Evolutionary conservation across 768 basidiomycete genomes (phyloP).

Genomic region (Trichaptum fuscoviolaceum): DNA sequence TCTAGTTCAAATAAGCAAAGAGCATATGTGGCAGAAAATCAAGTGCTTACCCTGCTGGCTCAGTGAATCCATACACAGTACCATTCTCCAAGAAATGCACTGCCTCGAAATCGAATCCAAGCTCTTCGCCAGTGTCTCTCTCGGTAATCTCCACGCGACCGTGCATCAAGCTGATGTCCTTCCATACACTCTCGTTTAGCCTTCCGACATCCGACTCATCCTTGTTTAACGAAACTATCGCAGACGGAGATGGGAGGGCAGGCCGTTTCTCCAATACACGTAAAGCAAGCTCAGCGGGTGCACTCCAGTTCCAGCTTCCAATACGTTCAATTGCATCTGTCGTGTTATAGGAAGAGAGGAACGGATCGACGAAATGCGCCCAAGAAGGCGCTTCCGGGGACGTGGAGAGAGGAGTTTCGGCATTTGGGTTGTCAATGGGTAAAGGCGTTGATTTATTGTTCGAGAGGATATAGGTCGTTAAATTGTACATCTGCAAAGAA

Average conservation of each 20-base stretch:
- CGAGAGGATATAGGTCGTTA: constrained; percentile 36
- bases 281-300: constrained; percentile 54
- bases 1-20: constrained; percentile 25
- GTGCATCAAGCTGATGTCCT: constrained; percentile 28
- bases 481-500: constrained; percentile 54
- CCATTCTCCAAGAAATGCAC: constrained; percentile 72
- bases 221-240: neutral
- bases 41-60: constrained; percentile 49
- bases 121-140: constrained; percentile 43
- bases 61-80: constrained; percentile 70
- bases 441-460: neutral
- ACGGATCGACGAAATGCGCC: constrained; percentile 43
- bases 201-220: neutral
- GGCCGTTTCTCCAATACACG: constrained; percentile 61
- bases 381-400: constrained; percentile 36
- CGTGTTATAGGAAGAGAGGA: constrained; percentile 45
- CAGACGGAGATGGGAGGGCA: neutral
- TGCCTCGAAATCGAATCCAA: constrained; percentile 71
- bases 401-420: constrained; percentile 29
- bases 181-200: neutral
- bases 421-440: neutral
- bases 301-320: constrained; percentile 69
- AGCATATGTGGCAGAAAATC: constrained; percentile 8
- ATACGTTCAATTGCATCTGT: constrained; percentile 43
- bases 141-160: constrained; percentile 69